Conservation (phyloP, 495 filamentous ascomycete species). For the Talaromyces ruber region DNA sequence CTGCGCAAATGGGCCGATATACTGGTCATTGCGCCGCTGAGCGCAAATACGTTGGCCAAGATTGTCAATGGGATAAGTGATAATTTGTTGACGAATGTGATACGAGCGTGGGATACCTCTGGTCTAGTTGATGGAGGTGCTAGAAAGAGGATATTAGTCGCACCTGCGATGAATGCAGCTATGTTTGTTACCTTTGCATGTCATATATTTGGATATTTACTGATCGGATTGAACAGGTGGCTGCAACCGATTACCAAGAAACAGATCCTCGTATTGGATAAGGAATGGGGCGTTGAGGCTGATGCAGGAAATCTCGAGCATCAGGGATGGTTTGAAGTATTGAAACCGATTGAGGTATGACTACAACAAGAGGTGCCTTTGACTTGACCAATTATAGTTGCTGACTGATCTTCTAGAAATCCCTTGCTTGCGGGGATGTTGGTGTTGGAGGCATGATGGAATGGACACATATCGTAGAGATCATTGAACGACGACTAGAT, state of each 20-base stretch:
- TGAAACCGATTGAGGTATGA: slow-evolving; percentile 31
- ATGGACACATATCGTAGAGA: slow-evolving; percentile 51
- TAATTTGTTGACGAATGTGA: slow-evolving; percentile 50
- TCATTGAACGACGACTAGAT: slow-evolving; percentile 34
- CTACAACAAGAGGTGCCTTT: slow-evolving; percentile 22
- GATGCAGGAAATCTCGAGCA: slow-evolving; percentile 8
- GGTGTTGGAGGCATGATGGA: slow-evolving; percentile 61
- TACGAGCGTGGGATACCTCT: slow-evolving; percentile 71
- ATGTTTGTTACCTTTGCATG: slow-evolving; percentile 33
- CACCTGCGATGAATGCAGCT: slow-evolving; percentile 65
- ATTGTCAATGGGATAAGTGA: slow-evolving; percentile 50
- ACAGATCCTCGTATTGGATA: slow-evolving; percentile 52
- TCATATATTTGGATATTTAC: not conserved
- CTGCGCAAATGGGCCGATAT: slow-evolving; percentile 62
- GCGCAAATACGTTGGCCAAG: slow-evolving; percentile 65
- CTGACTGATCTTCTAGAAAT: not conserved
- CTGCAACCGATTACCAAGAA: slow-evolving; percentile 58
- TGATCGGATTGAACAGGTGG: slow-evolving; percentile 28
- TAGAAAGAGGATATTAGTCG: slow-evolving; percentile 45
- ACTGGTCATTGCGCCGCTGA: slow-evolving; percentile 62
- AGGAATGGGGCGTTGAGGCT: slow-evolving; percentile 49
- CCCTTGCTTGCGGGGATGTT: slow-evolving; percentile 60
- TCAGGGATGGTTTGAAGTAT: slow-evolving; percentile 59
- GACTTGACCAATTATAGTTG: slow-evolving; percentile 13
- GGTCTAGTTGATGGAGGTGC: slow-evolving; percentile 35